Conservation (phyloP, 371 early-diverging fungal genomes). For the Mortierella sp. region DNA sequence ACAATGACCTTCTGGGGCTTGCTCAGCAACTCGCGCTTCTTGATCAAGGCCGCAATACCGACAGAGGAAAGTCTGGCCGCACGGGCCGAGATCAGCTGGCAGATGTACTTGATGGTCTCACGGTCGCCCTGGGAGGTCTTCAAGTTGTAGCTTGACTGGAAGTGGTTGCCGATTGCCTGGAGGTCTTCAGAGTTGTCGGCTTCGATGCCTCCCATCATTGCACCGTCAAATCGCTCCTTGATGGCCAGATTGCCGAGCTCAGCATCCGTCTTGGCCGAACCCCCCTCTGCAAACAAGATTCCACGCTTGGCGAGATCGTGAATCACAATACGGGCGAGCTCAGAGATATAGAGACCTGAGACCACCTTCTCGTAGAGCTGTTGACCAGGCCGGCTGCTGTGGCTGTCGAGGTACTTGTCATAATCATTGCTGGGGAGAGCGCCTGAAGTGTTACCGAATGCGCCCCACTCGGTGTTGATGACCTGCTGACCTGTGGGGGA, state of each 20-base stretch:
- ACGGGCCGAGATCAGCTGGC: slow-evolving; percentile 73
- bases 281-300: slow-evolving; percentile 30
- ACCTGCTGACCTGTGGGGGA: slow-evolving; percentile 44
- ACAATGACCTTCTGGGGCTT: slow-evolving; percentile 66
- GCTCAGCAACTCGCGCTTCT: slow-evolving; percentile 65
- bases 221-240: slow-evolving; percentile 68
- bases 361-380: slow-evolving; percentile 87
- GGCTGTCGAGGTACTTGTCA: slow-evolving; percentile 75
- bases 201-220: slow-evolving; percentile 75
- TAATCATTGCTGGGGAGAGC: slow-evolving; percentile 78
- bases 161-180: slow-evolving; percentile 57
- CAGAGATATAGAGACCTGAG: slow-evolving; percentile 88
- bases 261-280: slow-evolving; percentile 48
- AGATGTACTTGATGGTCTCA: slow-evolving; percentile 67
- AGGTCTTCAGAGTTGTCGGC: slow-evolving; percentile 69
- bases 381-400: slow-evolving; percentile 70
- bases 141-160: slow-evolving; percentile 38
- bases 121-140: slow-evolving; percentile 69
- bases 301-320: slow-evolving; percentile 39
- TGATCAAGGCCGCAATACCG: slow-evolving; percentile 74
- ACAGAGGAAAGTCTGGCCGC: slow-evolving; percentile 76
- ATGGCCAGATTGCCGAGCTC: slow-evolving; percentile 42
- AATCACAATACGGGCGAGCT: slow-evolving; percentile 75
- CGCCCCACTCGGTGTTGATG: slow-evolving; percentile 69
- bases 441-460: slow-evolving; percentile 76